A percentile compares a stretch with the other conserved stretches of the same genome.
These are phyloP conservation scores for Arthrobotrys iridis DNA, from an alignment of 2,329 filamentous ascomycete species.

Conservation along the genomic window DNA sequence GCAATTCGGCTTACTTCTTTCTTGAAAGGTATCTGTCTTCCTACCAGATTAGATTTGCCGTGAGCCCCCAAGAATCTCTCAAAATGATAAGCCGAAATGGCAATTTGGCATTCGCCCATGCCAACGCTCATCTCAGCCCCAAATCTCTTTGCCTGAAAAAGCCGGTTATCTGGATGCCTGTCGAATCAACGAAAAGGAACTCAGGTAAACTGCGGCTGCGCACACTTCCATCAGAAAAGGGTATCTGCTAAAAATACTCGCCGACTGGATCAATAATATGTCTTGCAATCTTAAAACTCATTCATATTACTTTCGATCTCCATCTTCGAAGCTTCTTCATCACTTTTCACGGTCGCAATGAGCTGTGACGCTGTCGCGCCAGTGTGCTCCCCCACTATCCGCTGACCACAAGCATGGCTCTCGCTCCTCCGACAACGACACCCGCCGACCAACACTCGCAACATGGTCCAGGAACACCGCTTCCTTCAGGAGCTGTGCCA, in stretches of 20 bases:
- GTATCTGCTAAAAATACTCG: slow-evolving; percentile 30
- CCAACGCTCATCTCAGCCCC: slow-evolving; percentile 33
- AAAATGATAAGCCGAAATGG: slow-evolving; percentile 30
- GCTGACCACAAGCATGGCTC: slow-evolving; percentile 39
- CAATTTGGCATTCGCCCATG: slow-evolving; percentile 7
- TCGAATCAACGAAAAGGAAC: slow-evolving; percentile 17
- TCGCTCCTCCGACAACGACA: slow-evolving; percentile 25
- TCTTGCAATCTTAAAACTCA: slow-evolving; percentile 29
- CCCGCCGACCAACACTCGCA: slow-evolving; percentile 37
- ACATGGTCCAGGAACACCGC: slow-evolving; percentile 29
- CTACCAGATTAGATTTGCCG: neutral
- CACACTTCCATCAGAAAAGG: slow-evolving; percentile 2
- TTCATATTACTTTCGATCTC: slow-evolving; percentile 4
- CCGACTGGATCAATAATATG: slow-evolving; percentile 7
- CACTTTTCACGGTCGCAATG: slow-evolving; percentile 9
- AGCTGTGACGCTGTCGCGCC: slow-evolving; percentile 13
- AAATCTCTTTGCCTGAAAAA: slow-evolving; percentile 29
- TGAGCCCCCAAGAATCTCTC: slow-evolving; percentile 3
- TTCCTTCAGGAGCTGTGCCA: slow-evolving; percentile 43
- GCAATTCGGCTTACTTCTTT: neutral
- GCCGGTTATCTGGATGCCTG: slow-evolving; percentile 40
- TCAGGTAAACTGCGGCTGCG: slow-evolving; percentile 31
- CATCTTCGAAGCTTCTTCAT: neutral
- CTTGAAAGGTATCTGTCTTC: neutral
- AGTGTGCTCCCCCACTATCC: slow-evolving; percentile 15